A percentile compares a stretch with the other conserved stretches of the same genome.
Evolutionary conservation across 345 rosid species (phyloP).

Genomic region (rapeseed (Brassica napus)): DNA sequence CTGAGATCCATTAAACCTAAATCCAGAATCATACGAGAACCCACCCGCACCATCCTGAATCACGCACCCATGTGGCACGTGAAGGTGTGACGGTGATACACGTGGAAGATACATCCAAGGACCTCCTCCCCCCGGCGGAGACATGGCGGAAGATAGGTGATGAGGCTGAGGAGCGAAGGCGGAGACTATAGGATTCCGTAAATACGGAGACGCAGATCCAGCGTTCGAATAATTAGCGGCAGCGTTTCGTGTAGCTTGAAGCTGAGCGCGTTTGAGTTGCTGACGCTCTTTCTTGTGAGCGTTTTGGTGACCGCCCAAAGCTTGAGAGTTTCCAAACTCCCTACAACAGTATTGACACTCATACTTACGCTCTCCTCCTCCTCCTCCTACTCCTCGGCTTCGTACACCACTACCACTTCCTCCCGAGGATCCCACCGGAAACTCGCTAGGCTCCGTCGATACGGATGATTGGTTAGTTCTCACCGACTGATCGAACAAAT

Average conservation of each 20-base stretch:
- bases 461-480: conserved; percentile 19
- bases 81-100: conserved; percentile 58
- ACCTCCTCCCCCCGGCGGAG: conserved; percentile 41
- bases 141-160: conserved; percentile 57
- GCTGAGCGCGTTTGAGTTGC: conserved; percentile 74
- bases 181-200: conserved; percentile 82
- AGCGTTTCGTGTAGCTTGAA: conserved; percentile 63
- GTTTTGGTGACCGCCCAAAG: conserved; percentile 97
- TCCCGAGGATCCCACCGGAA: conserved; percentile 36
- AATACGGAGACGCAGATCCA: conserved; percentile 45
- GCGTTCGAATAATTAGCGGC: conserved; percentile 49
- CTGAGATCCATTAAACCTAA: conserved; percentile 38
- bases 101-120: conserved; percentile 88
- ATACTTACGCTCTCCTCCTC: conserved; percentile 66
- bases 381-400: conserved; percentile 35
- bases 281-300: conserved; percentile 97
- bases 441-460: conserved; percentile 25
- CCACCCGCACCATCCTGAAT: no score
- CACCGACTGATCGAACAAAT: conserved; percentile 29
- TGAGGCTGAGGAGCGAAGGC: conserved; percentile 88
- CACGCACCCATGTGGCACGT: conserved; percentile 64
- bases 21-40: conserved; percentile 46
- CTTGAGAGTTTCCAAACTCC: conserved; percentile 93
- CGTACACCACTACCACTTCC: conserved; percentile 24
- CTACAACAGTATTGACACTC: conserved; percentile 94